Base-by-base conservation (phyloP, 163 green algal species). In the Scenedesmus sp. region DNA sequence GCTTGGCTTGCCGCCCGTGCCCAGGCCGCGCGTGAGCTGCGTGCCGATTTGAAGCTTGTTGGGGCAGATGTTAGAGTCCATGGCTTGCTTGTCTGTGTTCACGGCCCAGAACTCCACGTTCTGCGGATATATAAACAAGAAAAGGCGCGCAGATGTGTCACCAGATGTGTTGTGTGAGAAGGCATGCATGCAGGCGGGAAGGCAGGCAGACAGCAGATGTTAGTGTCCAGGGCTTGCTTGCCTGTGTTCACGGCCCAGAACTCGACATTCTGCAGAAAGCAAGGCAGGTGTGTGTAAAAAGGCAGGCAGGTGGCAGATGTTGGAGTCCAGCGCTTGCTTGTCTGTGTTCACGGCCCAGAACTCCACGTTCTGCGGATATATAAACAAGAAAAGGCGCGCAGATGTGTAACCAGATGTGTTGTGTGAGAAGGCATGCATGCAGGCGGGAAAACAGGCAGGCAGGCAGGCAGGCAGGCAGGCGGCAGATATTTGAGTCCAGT, bases 261-360 rank as follows among this genome's bases (percentile, higher is more conserved):
- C 77, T 99, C 97, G 0, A 99, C 96, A 56, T 96, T 96, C 94
- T 98, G 91, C 94, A 94, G 90, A 95, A 87, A 66, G n/a, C 34
- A 59, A 7, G 0, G 59, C 7, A 60, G 23, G 18, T 5, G 34
- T 46, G 34, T 46, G 34, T 46, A 46, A 46, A 46, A 46, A 59
- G 64, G 4, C 16, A 79, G 60, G 59, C 4, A 88, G 1, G 57
- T 1, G 12, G 1, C 76, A 26, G 73, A 18, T 46, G 73, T 82
- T 82, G 23, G 34, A 46, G 34, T 46, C 34, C 34, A 46, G 34
- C 34, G 34, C 34, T 46, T 46, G 34, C 34, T 46, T 94, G 89
- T 99, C 98, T 54, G 98, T 99, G 95, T 99, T 99, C 79, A 98
- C 92, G 10, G 98, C 96, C 95, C 95, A 98, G 88, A 99, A 98